These are phyloP conservation scores for carrot (Daucus carota) DNA, from an alignment of 129 eudicot species.

Conservation along the genomic window DNA sequence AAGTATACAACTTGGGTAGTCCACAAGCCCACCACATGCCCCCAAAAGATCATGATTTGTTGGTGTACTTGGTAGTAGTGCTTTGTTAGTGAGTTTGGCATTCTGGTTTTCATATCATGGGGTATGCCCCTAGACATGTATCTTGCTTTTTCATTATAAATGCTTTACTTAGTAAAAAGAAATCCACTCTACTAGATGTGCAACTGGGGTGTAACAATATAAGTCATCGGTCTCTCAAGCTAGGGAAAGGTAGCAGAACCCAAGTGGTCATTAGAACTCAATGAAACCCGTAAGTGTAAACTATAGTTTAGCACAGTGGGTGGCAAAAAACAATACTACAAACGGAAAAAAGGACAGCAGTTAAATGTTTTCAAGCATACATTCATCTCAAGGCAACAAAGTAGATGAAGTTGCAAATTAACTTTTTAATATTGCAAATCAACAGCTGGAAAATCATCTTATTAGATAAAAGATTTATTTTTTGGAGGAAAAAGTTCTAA, in stretches of 20 bases:
- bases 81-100: no score
- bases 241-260: neutral
- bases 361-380: neutral
- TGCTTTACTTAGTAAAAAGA: no score
- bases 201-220: neutral
- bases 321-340: neutral
- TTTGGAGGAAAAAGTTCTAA: neutral
- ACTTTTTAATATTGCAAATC: neutral
- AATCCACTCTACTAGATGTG: no score
- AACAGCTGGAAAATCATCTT: neutral
- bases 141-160: no score
- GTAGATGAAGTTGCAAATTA: neutral
- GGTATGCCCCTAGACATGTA: no score
- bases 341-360: neutral
- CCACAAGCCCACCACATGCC: no score
- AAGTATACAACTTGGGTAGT: no score
- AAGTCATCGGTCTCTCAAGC: neutral
- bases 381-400: neutral
- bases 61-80: no score
- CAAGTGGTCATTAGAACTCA: neutral
- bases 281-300: neutral
- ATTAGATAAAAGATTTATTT: neutral
- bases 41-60: no score
- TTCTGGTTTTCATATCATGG: no score
- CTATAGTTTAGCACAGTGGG: neutral